These are phyloP conservation scores for Crotalaria pallida DNA, from an alignment of 306 rosid species.

Conservation along the genomic window DNA sequence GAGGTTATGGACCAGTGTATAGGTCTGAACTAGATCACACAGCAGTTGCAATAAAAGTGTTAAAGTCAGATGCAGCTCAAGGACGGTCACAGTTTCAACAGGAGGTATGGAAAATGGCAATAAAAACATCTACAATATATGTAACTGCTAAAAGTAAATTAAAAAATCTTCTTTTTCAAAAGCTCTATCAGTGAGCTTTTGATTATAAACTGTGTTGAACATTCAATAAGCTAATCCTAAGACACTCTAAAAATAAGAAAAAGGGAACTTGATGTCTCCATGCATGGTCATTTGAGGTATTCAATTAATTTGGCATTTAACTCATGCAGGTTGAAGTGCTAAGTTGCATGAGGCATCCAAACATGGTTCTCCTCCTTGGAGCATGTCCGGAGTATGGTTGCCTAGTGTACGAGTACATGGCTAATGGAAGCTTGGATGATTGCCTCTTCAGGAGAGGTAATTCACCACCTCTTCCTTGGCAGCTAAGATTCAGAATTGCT, in stretches of 20 bases:
- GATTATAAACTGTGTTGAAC: not conserved
- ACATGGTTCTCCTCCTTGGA: constrained; percentile 92
- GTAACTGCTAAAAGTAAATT: not conserved
- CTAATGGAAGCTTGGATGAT: constrained; percentile 84
- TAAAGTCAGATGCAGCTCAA: constrained; percentile 72
- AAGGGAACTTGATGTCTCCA: not conserved
- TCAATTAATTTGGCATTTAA: constrained; percentile 13
- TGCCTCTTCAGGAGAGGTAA: constrained; percentile 55
- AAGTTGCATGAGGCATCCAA: constrained; percentile 81
- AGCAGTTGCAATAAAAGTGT: constrained; percentile 66
- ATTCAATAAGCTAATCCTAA: no score
- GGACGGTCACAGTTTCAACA: constrained; percentile 78
- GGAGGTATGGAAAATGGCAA: constrained; percentile 43
- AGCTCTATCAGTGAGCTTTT: no score
- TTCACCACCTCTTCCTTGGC: constrained; percentile 63
- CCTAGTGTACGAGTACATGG: constrained; percentile 83
- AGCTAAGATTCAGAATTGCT: constrained; percentile 65
- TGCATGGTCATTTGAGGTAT: not conserved
- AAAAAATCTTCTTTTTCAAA: no score
- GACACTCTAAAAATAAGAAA: not conserved
- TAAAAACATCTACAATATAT: not conserved
- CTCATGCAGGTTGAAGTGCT: constrained; percentile 62
- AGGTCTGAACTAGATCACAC: constrained; percentile 74
- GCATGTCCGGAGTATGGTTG: constrained; percentile 86
- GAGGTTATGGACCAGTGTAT: constrained; percentile 86